Evolutionary conservation across 208 protist species (phyloP), one percentile per base, ranked within the genome.

Genomic region (Crithidia sp.): DNA sequence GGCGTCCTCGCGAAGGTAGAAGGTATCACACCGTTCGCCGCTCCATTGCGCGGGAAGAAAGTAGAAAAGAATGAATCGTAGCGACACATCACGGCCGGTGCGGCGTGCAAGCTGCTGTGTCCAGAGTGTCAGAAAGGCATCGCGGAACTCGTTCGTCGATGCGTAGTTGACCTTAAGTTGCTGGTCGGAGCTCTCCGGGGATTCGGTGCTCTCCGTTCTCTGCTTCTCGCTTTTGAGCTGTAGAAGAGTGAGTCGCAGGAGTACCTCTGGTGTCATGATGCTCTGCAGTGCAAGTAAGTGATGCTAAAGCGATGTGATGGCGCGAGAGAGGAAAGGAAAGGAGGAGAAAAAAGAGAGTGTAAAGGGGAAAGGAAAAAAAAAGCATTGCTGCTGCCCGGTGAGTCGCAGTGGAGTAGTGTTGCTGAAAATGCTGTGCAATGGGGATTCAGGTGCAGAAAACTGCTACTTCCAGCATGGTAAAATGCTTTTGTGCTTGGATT

Each of bases 31-130:
- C 3, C 54, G 62, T 1, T 19, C 44, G 16, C 6, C 37, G 28
- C 61, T 47, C 71, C 71, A 76, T 12, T 63, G 71, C 4, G 52
- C 62, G 12, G 71, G 71, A 3, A 76, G 43, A 4, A 76, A 55
- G 16, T 64, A 76, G 10, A 60, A 36, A 9, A 76, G 62, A 0
- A 47, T 65, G 10, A 49, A 13, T 4, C 41, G 52, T 10, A 69
- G 54, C n/a, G 28, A 62, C 0, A 9, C 54, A 4, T 69, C 39
- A 6, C 54, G 2, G 0, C 54, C 37, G 36, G 28, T 57, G 62
- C 16, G 19, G 3, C 41, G 61, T 2, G 17, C 53, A 2, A 76
- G 53, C n/a, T 56, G 40, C 36, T 63, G 36, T 19, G 45, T n/a
- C 71, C 71, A 76, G 44, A 69, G 62, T 6, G 14, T 39, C 9